Conservation (phyloP, 257 asterid species). For the Datura wrightii region DNA sequence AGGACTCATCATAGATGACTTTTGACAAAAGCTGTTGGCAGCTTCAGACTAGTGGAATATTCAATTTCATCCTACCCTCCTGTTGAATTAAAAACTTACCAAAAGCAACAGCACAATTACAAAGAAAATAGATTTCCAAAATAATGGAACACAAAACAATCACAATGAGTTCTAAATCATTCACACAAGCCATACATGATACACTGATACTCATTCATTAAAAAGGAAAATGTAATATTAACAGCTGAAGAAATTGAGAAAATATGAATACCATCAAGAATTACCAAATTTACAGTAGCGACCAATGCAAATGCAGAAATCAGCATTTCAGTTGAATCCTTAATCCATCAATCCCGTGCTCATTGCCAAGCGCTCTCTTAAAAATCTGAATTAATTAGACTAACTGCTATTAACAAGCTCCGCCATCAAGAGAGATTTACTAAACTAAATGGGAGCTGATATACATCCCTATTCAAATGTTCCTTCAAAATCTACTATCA, state of each 20-base stretch:
- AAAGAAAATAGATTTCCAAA: neutral
- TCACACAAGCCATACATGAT: neutral
- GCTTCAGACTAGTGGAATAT: neutral
- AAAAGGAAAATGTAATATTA: neutral
- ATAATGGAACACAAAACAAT: neutral
- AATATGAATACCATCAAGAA: conserved; percentile 42
- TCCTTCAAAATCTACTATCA: conserved; percentile 34
- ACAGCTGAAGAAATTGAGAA: conserved; percentile 21
- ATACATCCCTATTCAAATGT: neutral
- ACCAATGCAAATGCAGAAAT: conserved; percentile 48
- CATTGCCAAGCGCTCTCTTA: neutral
- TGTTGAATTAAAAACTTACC: neutral
- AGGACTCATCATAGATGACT: conserved; percentile 1
- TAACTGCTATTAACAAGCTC: conserved; percentile 31
- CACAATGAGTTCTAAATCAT: neutral
- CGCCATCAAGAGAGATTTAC: conserved; percentile 10
- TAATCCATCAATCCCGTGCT: conserved; percentile 36
- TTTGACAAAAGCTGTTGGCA: neutral
- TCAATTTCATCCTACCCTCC: neutral
- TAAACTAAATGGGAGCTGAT: conserved; percentile 21
- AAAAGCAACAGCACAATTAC: conserved; percentile 13
- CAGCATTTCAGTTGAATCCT: conserved; percentile 27
- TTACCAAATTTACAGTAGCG: conserved; percentile 76
- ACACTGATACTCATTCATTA: neutral
- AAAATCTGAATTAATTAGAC: conserved; percentile 27